Base-by-base conservation (phyloP, 2,329 filamentous ascomycete genomes). In the Hypoxylon sp. region DNA sequence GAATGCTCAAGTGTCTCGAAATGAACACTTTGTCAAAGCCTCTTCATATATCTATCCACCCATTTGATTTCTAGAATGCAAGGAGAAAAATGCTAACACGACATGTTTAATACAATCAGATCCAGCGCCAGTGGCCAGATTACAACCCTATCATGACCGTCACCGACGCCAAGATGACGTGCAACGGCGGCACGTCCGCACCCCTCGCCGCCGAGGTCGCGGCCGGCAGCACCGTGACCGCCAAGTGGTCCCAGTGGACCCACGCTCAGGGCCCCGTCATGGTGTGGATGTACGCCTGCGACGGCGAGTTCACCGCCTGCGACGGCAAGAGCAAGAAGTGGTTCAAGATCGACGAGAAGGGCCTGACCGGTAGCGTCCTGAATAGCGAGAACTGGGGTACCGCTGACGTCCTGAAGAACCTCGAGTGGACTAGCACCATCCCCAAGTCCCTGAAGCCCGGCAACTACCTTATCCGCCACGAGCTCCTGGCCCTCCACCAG, bases 261-360 rank as follows among this genome's bases (percentile, higher is more conserved):
- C 85, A 87, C 71, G 75, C 79, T 57, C 84, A 87, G 70, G 85
- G 85, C 1, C 85, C 85, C 15, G 82, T 87, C 41, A 84, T 87
- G 79, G 85, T 87, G 2, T 87, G 81, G 81, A 72, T 84, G 72
- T 84, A 83, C 77, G 81, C 84, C 63, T 87, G 84, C 73, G 72
- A 81, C 2, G 77, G 78, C 34, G 79, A 77, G 51, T 85, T 85
- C 73, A 74, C 73, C 11, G 73, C 78, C 34, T 86, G 84, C 70
- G 80, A 84, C 62, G 85, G 85, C 37, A 81, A 80, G 50, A 79
- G 81, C 28, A 79, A 81, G 69, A 78, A 79, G 55, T 87, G 85
- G 85, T 87, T 87, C 80, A 87, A 87, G 79, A 85, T 87, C 65
- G 82, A 85, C 68, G 79, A 87, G 71, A 78, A 79, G 72, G 84